phyloP scores from a whole-genome alignment of 495 filamentous ascomycete species.

The Thermochaetoides thermophila region DNA sequence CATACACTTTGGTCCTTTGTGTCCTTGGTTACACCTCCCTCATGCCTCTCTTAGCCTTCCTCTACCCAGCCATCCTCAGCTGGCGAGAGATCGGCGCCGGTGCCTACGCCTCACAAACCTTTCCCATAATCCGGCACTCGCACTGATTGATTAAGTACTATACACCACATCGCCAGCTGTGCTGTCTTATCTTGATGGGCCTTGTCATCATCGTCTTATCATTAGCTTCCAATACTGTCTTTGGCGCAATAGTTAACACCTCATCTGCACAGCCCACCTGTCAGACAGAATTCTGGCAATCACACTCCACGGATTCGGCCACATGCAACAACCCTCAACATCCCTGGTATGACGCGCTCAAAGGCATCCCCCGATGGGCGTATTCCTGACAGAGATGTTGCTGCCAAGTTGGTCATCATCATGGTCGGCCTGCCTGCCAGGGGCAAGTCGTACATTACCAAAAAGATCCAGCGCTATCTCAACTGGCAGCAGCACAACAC shows the following conservation, averaged over 20 bases:
- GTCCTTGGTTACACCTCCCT: too few relatives aligned
- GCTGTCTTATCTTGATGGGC: too few relatives aligned
- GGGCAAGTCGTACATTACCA: constrained; percentile 96
- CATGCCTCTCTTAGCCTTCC: too few relatives aligned
- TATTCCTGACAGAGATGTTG: constrained; percentile 83
- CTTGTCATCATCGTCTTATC: too few relatives aligned
- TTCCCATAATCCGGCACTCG: too few relatives aligned
- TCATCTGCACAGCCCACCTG: constrained; percentile 28
- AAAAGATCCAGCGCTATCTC: constrained; percentile 88
- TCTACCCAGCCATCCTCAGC: too few relatives aligned
- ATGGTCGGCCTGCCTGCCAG: constrained; percentile 95
- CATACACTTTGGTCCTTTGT: too few relatives aligned
- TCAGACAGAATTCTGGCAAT: constrained; percentile 45
- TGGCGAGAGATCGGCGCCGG: too few relatives aligned
- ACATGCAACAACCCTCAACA: constrained; percentile 73
- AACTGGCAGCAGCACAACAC: constrained; percentile 96
- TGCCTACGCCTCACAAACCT: too few relatives aligned
- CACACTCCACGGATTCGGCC: constrained; percentile 47
- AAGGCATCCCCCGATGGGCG: constrained; percentile 87
- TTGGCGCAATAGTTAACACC: constrained; percentile 9
- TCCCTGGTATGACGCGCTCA: constrained; percentile 78
- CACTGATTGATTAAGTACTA: neutral
- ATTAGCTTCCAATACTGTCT: too few relatives aligned
- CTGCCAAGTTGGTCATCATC: constrained; percentile 88
- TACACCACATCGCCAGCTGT: too few relatives aligned